Evolutionary conservation across 2,329 filamentous ascomycete species (phyloP).

Genomic region (Tolypocladium tundrense): DNA sequence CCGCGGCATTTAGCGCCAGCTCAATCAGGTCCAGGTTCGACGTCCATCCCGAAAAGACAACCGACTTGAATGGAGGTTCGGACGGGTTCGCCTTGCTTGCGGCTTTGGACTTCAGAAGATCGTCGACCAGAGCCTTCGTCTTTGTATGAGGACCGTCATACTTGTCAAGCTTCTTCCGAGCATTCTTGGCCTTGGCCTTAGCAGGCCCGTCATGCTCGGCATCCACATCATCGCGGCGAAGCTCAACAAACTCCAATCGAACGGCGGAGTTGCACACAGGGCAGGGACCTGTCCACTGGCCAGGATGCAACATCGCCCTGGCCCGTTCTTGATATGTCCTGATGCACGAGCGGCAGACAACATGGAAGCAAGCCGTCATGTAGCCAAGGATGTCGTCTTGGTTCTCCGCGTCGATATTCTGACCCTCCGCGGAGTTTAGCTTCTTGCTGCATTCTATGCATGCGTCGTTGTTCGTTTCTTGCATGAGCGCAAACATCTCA

Average conservation of each 20-base stretch:
- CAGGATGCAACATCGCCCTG: constrained; percentile 22
- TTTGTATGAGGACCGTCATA: constrained; percentile 90
- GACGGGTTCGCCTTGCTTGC: constrained; percentile 51
- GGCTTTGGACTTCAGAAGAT: constrained; percentile 54
- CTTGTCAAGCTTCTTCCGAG: constrained; percentile 49
- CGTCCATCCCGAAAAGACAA: constrained; percentile 96
- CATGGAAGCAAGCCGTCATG: constrained; percentile 80
- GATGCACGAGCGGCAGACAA: constrained; percentile 70
- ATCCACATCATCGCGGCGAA: constrained; percentile 53
- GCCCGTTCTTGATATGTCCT: constrained; percentile 45
- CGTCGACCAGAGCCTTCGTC: constrained; percentile 69
- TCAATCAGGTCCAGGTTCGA: constrained; percentile 88
- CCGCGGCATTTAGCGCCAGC: constrained; percentile 58
- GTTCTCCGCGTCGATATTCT: constrained; percentile 47
- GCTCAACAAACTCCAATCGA: constrained; percentile 53
- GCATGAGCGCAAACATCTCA: constrained; percentile 75
- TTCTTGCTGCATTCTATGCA: constrained; percentile 63
- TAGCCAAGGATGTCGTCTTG: constrained; percentile 60
- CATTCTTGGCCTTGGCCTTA: constrained; percentile 20
- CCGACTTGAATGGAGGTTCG: constrained; percentile 76
- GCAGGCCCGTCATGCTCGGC: constrained; percentile 44
- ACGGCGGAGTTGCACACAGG: constrained; percentile 57
- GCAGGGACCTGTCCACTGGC: constrained; percentile 44
- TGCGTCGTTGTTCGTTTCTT: constrained; percentile 65
- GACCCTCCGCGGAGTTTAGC: constrained; percentile 44